These are phyloP conservation scores for Carex parvula DNA, from an alignment of 176 grass and related monocot genomes.

Conservation along the genomic window DNA sequence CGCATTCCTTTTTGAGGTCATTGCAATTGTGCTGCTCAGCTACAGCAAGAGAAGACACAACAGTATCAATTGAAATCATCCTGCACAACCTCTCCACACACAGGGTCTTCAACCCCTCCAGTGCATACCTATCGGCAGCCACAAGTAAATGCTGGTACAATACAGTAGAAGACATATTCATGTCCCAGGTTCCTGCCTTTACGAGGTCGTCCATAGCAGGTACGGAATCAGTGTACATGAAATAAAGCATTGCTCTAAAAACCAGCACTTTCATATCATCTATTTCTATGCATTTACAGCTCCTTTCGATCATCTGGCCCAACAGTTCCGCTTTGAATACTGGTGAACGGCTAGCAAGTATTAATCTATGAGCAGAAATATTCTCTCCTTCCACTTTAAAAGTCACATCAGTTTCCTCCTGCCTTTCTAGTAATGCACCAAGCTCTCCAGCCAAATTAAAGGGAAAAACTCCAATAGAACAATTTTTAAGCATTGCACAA, in stretches of 20 bases:
- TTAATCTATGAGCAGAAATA: constrained; percentile 19
- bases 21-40: constrained; percentile 10
- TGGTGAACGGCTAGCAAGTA: constrained; percentile 31
- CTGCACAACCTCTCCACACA: constrained; percentile 15
- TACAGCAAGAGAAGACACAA: constrained; percentile 27
- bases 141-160: constrained; percentile 17
- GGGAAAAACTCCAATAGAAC: background rate
- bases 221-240: constrained; percentile 37
- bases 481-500: background rate
- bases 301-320: background rate
- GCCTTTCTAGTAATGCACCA: background rate
- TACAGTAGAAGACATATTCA: background rate
- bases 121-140: constrained; percentile 26
- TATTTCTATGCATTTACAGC: constrained; percentile 4
- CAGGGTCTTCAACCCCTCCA: constrained; percentile 23
- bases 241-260: constrained; percentile 32
- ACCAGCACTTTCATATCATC: constrained; percentile 20
- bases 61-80: constrained; percentile 5
- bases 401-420: constrained; percentile 21
- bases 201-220: constrained; percentile 7
- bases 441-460: constrained; percentile 13
- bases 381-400: constrained; percentile 21
- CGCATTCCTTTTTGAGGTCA: constrained; percentile 24
- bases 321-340: constrained; percentile 33
- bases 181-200: background rate